A percentile compares a stretch with the other conserved stretches of the same genome.
phyloP scores from a whole-genome alignment of 139 green algal species.

The Chlorella sp. region DNA sequence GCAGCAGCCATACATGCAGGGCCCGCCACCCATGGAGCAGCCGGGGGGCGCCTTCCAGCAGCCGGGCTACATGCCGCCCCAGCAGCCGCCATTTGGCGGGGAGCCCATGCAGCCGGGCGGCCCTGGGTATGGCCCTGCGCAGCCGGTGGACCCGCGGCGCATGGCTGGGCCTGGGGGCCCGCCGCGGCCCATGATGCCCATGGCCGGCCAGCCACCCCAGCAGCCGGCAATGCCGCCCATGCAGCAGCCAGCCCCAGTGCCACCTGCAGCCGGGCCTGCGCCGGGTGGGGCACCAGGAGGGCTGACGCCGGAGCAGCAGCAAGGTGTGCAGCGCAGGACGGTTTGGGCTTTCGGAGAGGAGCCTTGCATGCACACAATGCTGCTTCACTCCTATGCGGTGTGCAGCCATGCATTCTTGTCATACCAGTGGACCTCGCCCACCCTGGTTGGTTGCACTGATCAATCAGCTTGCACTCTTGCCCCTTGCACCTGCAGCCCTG shows the following conservation, averaged over 20 bases:
- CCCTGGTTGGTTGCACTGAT: too few relatives aligned
- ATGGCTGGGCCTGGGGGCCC: not conserved
- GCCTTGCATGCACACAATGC: too few relatives aligned
- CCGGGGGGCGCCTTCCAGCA: not conserved
- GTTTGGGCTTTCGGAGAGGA: too few relatives aligned
- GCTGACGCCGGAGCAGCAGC: slow-evolving; percentile 30
- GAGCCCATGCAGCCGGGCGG: not conserved
- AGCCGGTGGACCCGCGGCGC: not conserved
- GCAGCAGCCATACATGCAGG: slow-evolving; percentile 4
- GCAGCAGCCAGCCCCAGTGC: not conserved
- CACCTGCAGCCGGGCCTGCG: not conserved
- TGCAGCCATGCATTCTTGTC: too few relatives aligned
- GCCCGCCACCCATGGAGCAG: not conserved
- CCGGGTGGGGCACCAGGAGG: not conserved
- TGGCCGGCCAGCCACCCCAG: slow-evolving; percentile 4
- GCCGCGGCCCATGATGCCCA: not conserved
- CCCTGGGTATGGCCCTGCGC: not conserved
- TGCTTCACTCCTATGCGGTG: too few relatives aligned
- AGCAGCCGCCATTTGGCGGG: not conserved
- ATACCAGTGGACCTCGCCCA: too few relatives aligned
- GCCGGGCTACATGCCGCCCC: slow-evolving; percentile 14
- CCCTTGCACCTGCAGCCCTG: slow-evolving; percentile 54
- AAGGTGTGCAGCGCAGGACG: too few relatives aligned
- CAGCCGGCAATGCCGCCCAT: slow-evolving; percentile 1
- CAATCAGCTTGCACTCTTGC: too few relatives aligned